Evolutionary conservation across 1,139 yeast species (phyloP).

Genomic region (Geotrichum candidum): DNA sequence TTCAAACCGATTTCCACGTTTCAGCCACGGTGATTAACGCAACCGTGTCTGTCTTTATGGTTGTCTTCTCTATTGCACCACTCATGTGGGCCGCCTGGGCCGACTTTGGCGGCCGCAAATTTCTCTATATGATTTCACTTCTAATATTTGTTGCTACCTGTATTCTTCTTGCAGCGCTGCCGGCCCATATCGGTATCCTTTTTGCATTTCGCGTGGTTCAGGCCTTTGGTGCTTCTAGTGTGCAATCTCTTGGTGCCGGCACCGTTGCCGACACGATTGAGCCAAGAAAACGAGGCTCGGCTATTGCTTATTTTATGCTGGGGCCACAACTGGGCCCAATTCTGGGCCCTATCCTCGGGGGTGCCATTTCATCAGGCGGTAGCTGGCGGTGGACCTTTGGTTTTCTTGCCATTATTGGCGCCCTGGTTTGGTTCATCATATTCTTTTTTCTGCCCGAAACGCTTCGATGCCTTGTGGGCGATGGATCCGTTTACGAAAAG

Average conservation of each 20-base stretch:
- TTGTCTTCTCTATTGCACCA: slow-evolving; percentile 49
- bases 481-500: slow-evolving; percentile 36
- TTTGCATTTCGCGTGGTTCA: slow-evolving; percentile 66
- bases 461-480: slow-evolving; percentile 49
- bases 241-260: slow-evolving; percentile 88
- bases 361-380: slow-evolving; percentile 64
- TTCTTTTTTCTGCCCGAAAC: slow-evolving; percentile 73
- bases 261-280: slow-evolving; percentile 69
- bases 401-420: slow-evolving; percentile 59
- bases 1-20: slow-evolving; percentile 41
- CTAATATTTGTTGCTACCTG: slow-evolving; percentile 44
- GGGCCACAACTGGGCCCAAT: slow-evolving; percentile 83
- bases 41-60: slow-evolving; percentile 57
- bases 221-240: slow-evolving; percentile 82
- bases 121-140: slow-evolving; percentile 44
- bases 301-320: slow-evolving; percentile 74
- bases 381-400: slow-evolving; percentile 80
- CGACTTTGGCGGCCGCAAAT: slow-evolving; percentile 53
- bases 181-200: slow-evolving; percentile 56
- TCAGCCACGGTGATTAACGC: slow-evolving; percentile 48
- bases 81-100: slow-evolving; percentile 53
- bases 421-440: slow-evolving; percentile 46
- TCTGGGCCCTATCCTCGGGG: slow-evolving; percentile 76
- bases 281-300: slow-evolving; percentile 66
- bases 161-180: slow-evolving; percentile 50